Conservation (phyloP, 129 eudicot genomes). For the Rutidosis leptorrhynchoides region DNA sequence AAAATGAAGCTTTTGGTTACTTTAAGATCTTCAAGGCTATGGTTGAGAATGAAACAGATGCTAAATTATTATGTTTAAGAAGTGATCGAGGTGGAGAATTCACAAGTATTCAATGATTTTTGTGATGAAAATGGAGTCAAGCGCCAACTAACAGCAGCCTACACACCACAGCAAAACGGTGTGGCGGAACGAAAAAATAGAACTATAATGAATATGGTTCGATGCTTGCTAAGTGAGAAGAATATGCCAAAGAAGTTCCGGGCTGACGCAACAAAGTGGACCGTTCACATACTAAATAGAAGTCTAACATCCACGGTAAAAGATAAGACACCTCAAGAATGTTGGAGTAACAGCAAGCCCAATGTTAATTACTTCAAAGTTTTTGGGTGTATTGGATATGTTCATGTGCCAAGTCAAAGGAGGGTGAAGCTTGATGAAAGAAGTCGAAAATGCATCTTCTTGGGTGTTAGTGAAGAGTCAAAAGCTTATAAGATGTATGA, state of each 20-base stretch:
- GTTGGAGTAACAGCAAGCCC: slow-evolving; percentile 11
- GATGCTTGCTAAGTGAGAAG: background rate
- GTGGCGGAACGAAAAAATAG: background rate
- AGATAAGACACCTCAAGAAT: slow-evolving; percentile 17
- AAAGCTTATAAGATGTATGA: background rate
- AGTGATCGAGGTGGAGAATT: background rate
- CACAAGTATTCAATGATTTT: background rate
- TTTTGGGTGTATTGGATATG: slow-evolving; percentile 5
- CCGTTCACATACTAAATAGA: background rate
- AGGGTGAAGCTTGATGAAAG: background rate
- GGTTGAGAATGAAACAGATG: background rate
- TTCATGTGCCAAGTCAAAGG: slow-evolving; percentile 1
- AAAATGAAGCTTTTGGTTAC: background rate
- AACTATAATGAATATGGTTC: background rate
- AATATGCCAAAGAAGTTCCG: background rate
- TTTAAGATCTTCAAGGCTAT: background rate
- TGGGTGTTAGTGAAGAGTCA: background rate
- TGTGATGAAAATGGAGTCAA: background rate
- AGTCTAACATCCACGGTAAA: background rate
- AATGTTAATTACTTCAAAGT: background rate
- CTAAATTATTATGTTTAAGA: background rate
- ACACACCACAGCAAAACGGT: background rate
- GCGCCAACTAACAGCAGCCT: too few relatives aligned
- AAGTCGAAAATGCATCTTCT: too few relatives aligned
- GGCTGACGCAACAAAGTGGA: background rate